phyloP scores from a whole-genome alignment of 2,329 filamentous ascomycete species.

The Septoria petroselini region DNA sequence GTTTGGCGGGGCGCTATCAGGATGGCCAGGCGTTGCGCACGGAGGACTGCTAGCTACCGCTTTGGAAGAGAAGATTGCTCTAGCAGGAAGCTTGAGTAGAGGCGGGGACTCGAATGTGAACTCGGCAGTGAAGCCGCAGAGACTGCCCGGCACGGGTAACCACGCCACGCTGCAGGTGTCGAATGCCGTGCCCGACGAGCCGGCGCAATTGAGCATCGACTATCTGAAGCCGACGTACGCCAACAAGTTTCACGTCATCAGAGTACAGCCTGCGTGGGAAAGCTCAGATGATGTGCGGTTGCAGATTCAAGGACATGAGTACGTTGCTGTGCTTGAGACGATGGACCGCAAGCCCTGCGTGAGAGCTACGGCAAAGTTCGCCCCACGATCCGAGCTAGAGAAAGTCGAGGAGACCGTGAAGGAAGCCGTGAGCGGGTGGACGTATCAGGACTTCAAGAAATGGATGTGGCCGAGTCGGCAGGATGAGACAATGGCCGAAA shows the following conservation, averaged over 20 bases:
- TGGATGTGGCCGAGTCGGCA: constrained; percentile 38
- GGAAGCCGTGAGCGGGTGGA: constrained; percentile 24
- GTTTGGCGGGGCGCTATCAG: constrained; percentile 62
- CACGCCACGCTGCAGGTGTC: constrained; percentile 33
- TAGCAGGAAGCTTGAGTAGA: constrained; percentile 57
- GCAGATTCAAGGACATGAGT: constrained; percentile 43
- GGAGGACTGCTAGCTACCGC: constrained; percentile 67
- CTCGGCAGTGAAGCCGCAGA: constrained; percentile 32
- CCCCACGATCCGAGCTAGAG: constrained; percentile 24
- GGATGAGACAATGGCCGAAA: constrained; percentile 15
- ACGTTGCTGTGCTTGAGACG: constrained; percentile 54
- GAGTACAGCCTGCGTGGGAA: constrained; percentile 42
- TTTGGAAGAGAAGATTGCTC: constrained; percentile 66
- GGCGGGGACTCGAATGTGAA: constrained; percentile 16
- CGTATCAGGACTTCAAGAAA: constrained; percentile 33
- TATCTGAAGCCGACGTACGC: constrained; percentile 62
- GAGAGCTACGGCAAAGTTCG: constrained; percentile 46
- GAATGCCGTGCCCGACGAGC: constrained; percentile 29
- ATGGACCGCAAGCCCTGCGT: constrained; percentile 56
- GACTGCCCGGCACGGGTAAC: constrained; percentile 33
- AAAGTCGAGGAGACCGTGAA: constrained; percentile 26
- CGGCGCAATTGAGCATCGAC: constrained; percentile 48
- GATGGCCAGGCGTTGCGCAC: constrained; percentile 71
- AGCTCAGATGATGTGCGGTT: constrained; percentile 27
- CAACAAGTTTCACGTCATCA: constrained; percentile 63